Conservation (phyloP, 768 basidiomycete genomes). For the Collybia mongolica region DNA sequence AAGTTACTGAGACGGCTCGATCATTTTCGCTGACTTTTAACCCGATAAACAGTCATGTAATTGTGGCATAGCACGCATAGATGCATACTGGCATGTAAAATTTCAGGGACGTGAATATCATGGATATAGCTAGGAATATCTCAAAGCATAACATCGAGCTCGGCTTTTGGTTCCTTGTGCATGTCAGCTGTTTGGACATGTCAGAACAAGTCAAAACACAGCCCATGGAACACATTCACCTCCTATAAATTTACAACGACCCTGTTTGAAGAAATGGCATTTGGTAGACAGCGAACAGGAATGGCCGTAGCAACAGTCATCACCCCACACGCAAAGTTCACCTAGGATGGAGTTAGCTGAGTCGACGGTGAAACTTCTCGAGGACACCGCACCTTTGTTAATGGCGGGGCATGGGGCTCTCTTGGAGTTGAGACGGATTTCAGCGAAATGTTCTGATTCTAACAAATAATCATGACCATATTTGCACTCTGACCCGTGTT, state of each 20-base stretch:
- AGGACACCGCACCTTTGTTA: slow-evolving; percentile 47
- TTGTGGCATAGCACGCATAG: too few relatives aligned
- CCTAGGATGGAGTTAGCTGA: slow-evolving; percentile 31
- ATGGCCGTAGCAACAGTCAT: slow-evolving; percentile 56
- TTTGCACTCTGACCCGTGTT: slow-evolving; percentile 55
- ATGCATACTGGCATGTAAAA: background rate
- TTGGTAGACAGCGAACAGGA: slow-evolving; percentile 43
- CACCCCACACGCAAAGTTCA: slow-evolving; percentile 56
- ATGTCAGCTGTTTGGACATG: slow-evolving; percentile 30
- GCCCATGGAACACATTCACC: slow-evolving; percentile 32
- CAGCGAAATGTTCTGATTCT: slow-evolving; percentile 48
- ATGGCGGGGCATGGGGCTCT: slow-evolving; percentile 59
- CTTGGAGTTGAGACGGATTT: slow-evolving; percentile 56
- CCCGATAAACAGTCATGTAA: background rate
- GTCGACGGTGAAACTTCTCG: slow-evolving; percentile 6
- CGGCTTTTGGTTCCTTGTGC: slow-evolving; percentile 34
- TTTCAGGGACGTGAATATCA: background rate
- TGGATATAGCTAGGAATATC: background rate
- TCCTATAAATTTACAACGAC: slow-evolving; percentile 62
- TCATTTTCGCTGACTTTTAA: slow-evolving; percentile 32
- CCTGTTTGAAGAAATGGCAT: slow-evolving; percentile 50
- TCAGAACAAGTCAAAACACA: background rate
- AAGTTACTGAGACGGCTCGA: slow-evolving; percentile 21
- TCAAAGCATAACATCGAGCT: slow-evolving; percentile 9
- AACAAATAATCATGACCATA: slow-evolving; percentile 64